Percentiles rank a stretch among this genome's conserved stretches.
These are phyloP conservation scores for Lactarius psammicola DNA, from an alignment of 768 basidiomycete genomes.

Conservation along the genomic window DNA sequence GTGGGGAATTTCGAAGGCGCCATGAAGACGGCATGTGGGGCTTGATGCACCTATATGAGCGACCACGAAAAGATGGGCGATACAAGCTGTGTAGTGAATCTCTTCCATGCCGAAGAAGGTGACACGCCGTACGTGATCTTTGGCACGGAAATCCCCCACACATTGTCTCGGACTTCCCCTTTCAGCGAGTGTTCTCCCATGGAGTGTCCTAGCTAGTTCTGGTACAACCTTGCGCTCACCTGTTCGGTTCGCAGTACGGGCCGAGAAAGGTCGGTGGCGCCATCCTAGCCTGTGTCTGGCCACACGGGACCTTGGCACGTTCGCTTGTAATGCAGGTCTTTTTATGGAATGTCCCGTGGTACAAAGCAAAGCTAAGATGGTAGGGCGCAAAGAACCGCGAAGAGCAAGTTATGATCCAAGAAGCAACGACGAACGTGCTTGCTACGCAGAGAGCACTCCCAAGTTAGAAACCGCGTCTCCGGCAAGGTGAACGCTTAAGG, in stretches of 20 bases:
- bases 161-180: no score
- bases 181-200: no score
- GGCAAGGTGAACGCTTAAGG: neutral
- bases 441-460: neutral
- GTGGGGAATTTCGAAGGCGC: neutral
- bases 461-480: no score
- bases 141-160: no score
- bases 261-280: no score
- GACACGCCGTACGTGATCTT: no score
- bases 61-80: no score
- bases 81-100: neutral
- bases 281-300: no score
- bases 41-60: no score
- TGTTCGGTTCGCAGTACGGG: no score
- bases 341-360: neutral
- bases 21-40: no score
- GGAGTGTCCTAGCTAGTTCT: neutral
- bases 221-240: neutral
- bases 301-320: neutral
- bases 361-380: neutral
- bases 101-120: neutral
- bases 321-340: neutral
- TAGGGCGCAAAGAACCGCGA: neutral
- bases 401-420: neutral
- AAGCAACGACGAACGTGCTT: neutral